These are phyloP conservation scores for Plantago major DNA, from an alignment of 257 asterid species.

Conservation along the genomic window DNA sequence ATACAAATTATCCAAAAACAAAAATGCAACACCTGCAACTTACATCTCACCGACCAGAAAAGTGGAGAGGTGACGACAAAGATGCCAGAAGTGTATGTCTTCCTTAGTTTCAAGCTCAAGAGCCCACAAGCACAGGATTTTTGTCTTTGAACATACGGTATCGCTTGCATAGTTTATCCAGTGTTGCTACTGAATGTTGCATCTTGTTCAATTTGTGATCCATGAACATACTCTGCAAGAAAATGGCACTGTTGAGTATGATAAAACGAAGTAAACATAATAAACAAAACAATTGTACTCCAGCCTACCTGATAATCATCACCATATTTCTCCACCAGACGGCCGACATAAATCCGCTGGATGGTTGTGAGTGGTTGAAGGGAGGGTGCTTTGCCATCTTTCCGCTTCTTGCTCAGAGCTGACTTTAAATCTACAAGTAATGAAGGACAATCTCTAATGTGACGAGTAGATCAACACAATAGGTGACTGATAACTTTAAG, in stretches of 20 bases:
- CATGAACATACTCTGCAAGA: slow-evolving; percentile 86
- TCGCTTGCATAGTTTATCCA: slow-evolving; percentile 78
- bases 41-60: too few species aligned
- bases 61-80: too few species aligned
- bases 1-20: too few species aligned
- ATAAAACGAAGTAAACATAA: background rate
- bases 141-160: slow-evolving; percentile 51
- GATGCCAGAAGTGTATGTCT: too few species aligned
- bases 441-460: background rate
- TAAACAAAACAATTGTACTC: background rate
- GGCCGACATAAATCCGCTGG: slow-evolving; percentile 58
- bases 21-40: too few species aligned
- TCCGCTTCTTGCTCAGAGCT: slow-evolving; percentile 79
- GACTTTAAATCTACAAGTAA: slow-evolving; percentile 66
- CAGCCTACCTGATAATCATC: slow-evolving; percentile 67
- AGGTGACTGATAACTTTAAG: background rate
- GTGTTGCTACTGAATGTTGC: slow-evolving; percentile 84
- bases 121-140: slow-evolving; percentile 60
- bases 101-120: slow-evolving; percentile 11
- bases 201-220: slow-evolving; percentile 75
- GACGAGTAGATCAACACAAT: too few species aligned
- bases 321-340: slow-evolving; percentile 75
- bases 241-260: slow-evolving; percentile 16
- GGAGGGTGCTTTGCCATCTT: slow-evolving; percentile 56
- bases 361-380: slow-evolving; percentile 75